phyloP scores from a whole-genome alignment of 2,329 filamentous ascomycete genomes.

The Penicillium sp. region DNA sequence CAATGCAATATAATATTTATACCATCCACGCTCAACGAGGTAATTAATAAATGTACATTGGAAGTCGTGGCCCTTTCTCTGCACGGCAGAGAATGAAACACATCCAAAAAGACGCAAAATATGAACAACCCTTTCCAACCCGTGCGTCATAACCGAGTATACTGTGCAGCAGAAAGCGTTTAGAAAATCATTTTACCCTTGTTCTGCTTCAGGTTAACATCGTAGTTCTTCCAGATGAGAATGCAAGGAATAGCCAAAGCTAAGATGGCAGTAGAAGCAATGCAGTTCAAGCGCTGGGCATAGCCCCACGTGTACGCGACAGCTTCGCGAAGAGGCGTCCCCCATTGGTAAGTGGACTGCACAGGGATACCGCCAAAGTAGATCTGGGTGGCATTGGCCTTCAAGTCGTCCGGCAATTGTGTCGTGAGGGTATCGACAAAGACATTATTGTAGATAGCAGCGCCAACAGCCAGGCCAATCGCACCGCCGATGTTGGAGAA shows the following conservation, averaged over 20 bases:
- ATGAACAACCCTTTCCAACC: not conserved
- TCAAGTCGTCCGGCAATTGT: conserved; percentile 42
- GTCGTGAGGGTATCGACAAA: conserved; percentile 49
- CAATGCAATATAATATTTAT: not conserved
- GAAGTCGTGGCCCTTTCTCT: not conserved
- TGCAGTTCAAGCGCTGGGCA: conserved; percentile 36
- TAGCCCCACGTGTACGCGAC: conserved; percentile 40
- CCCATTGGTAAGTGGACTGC: conserved; percentile 32
- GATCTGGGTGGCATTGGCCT: conserved; percentile 23
- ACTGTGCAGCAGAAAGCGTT: not conserved
- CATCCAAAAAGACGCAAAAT: not conserved
- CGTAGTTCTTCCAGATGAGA: conserved; percentile 40
- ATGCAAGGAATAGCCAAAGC: conserved; percentile 34
- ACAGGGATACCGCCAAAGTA: conserved; percentile 26
- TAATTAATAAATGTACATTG: not conserved
- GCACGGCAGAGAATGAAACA: not conserved
- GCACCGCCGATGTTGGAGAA: conserved; percentile 36
- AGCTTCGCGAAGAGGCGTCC: conserved; percentile 30
- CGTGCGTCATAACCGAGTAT: not conserved
- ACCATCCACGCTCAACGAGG: not conserved
- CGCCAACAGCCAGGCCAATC: conserved; percentile 32
- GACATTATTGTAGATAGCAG: conserved; percentile 57
- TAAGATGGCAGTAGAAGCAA: conserved; percentile 36
- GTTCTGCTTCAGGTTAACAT: conserved; percentile 40
- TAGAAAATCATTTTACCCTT: conserved; percentile 28